phyloP scores from a whole-genome alignment of 2,329 filamentous ascomycete genomes.

The Monosporascus sp. region DNA sequence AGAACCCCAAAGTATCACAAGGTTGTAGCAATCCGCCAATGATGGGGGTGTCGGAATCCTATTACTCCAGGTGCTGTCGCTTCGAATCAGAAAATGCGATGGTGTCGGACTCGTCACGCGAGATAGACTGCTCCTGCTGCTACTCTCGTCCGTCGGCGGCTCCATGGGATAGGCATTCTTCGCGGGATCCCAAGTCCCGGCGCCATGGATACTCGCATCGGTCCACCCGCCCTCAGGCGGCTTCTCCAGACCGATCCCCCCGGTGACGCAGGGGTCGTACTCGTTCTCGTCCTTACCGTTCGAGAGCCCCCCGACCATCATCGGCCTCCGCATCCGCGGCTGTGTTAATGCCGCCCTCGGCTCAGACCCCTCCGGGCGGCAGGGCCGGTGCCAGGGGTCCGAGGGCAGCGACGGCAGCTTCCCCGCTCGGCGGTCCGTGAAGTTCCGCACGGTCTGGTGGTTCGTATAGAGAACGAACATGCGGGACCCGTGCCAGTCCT shows the following conservation, averaged over 20 bases:
- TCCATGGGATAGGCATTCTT: too few species aligned
- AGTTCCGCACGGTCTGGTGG: slow-evolving; percentile 4
- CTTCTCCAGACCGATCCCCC: not conserved
- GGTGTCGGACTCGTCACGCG: too few species aligned
- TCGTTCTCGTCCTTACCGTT: not conserved
- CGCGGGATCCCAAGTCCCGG: not conserved
- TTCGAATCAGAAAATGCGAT: too few species aligned
- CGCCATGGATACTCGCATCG: not conserved
- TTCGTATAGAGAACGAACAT: slow-evolving; percentile 3
- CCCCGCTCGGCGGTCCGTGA: not conserved
- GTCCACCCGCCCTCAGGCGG: not conserved
- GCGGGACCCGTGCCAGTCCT: slow-evolving; percentile 4
- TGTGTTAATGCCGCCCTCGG: not conserved
- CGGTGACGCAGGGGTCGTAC: not conserved
- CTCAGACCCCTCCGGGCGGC: too few species aligned
- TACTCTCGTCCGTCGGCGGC: too few species aligned
- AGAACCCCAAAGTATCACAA: too few species aligned
- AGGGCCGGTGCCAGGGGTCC: not conserved
- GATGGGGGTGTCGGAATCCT: too few species aligned
- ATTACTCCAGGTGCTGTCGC: too few species aligned
- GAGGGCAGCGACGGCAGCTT: not conserved
- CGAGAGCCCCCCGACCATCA: too few species aligned
- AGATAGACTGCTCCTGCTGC: too few species aligned
- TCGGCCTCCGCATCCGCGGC: not conserved
- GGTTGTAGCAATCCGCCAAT: too few species aligned